A percentile compares a stretch with the other conserved stretches of the same genome.
phyloP scores from a whole-genome alignment of 225 moss, liverwort and hornwort genomes.

The Pleurozium schreberi region DNA sequence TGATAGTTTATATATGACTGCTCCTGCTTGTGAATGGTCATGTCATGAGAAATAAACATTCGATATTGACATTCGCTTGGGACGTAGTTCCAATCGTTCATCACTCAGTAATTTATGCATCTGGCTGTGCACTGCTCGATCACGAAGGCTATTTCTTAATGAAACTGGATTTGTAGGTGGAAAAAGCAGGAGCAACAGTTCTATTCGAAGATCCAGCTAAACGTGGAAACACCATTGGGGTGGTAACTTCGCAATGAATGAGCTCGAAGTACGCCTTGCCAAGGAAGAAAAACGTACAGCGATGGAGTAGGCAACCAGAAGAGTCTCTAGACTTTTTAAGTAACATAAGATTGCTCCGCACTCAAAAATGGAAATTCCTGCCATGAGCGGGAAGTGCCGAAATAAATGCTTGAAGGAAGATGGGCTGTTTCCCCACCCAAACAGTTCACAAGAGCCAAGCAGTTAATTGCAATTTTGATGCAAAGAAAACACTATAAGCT shows the following conservation, averaged over 20 bases:
- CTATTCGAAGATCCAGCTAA: conserved; percentile 83
- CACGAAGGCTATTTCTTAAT: not conserved
- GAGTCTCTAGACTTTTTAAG: conserved; percentile 36
- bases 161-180: conserved; percentile 43
- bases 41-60: not conserved
- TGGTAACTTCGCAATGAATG: conserved; percentile 16
- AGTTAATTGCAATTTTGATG: not conserved
- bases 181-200: conserved; percentile 87
- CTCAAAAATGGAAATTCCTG: conserved; percentile 29
- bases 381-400: conserved; percentile 27
- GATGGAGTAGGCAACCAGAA: conserved; percentile 35
- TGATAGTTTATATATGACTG: not conserved
- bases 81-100: not conserved
- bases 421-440: conserved; percentile 18
- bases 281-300: conserved; percentile 13
- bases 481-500: not conserved
- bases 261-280: not conserved
- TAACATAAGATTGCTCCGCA: conserved; percentile 35
- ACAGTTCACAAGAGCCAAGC: not conserved
- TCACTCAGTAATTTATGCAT: not conserved
- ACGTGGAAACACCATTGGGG: conserved; percentile 83
- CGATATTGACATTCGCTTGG: not conserved
- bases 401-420: conserved; percentile 36
- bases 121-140: not conserved
- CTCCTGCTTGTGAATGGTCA: not conserved